Percentiles rank a stretch among this genome's conserved stretches.
phyloP scores from a whole-genome alignment of 768 basidiomycete genomes.

The Lactifluus subvellereus region DNA sequence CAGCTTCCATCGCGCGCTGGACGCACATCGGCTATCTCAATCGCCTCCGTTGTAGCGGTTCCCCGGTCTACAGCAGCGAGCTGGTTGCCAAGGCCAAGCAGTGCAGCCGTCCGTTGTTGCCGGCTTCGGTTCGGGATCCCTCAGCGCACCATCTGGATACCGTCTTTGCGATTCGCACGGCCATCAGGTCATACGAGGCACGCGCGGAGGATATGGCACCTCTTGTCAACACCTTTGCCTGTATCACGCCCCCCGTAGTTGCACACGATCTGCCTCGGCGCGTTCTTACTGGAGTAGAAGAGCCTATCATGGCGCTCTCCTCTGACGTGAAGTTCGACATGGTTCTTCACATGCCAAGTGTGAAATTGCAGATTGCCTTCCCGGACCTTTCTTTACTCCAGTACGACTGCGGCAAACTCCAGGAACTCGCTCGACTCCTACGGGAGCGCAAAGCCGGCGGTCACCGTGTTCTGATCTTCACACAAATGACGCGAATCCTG shows the following conservation, averaged over 20 bases:
- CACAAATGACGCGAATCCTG: constrained; percentile 92
- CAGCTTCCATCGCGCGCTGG: constrained; percentile 55
- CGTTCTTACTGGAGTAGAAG: constrained; percentile 45
- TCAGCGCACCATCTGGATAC: constrained; percentile 38
- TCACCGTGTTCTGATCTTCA: constrained; percentile 90
- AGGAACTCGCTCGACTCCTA: constrained; percentile 71
- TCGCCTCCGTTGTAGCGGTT: constrained; percentile 51
- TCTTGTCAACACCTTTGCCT: constrained; percentile 65
- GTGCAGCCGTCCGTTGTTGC: constrained; percentile 46
- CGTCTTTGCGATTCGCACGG: constrained; percentile 36
- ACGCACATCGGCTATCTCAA: constrained; percentile 70
- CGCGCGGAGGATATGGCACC: constrained; percentile 51
- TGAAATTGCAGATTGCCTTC: constrained; percentile 89
- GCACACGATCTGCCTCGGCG: constrained; percentile 66
- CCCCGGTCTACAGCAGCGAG: constrained; percentile 35
- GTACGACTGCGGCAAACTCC: constrained; percentile 95
- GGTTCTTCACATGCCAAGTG: constrained; percentile 62
- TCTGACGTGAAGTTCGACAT: constrained; percentile 50
- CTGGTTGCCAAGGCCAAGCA: constrained; percentile 35
- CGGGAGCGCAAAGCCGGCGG: constrained; percentile 82
- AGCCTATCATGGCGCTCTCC: constrained; percentile 19
- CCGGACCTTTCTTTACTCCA: constrained; percentile 85
- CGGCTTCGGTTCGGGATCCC: constrained; percentile 40
- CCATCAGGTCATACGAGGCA: constrained; percentile 58
- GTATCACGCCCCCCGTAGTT: constrained; percentile 73